A percentile compares a stretch with the other conserved stretches of the same genome.
Conservation (phyloP, 2,329 filamentous ascomycete species). For the Colletotrichum noveboracense region DNA sequence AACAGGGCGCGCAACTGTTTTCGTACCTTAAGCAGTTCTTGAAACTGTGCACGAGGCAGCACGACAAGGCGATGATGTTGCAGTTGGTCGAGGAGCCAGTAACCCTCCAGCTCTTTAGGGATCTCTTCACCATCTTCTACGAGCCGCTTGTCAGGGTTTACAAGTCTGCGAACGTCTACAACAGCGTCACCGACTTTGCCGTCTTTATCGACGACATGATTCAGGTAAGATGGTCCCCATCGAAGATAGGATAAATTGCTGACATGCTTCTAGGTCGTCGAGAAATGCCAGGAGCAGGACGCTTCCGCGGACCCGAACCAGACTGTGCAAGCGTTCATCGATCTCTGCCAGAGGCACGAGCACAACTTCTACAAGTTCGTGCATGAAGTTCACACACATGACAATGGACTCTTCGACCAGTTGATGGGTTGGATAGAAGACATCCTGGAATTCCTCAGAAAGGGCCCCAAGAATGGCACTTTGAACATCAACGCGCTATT, state of each 20-base stretch:
- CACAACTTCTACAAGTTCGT: conserved; percentile 99
- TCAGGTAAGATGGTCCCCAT: conserved; percentile 53
- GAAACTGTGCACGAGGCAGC: conserved; percentile 87
- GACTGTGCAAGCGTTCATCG: conserved; percentile 97
- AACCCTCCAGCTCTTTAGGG: conserved; percentile 94
- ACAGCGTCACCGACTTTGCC: conserved; percentile 95
- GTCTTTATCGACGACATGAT: conserved; percentile 94
- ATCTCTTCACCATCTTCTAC: conserved; percentile 98
- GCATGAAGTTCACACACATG: conserved; percentile 95
- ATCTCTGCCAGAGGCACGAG: conserved; percentile 92
- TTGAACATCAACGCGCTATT: conserved; percentile 95
- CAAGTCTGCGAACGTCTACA: conserved; percentile 98
- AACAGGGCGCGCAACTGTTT: conserved; percentile 88
- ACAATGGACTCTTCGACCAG: conserved; percentile 94
- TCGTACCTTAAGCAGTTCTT: conserved; percentile 93
- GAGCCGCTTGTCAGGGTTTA: conserved; percentile 96
- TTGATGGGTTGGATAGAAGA: conserved; percentile 98
- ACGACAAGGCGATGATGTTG: conserved; percentile 98
- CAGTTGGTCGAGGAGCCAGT: conserved; percentile 94
- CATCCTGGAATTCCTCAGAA: conserved; percentile 89
- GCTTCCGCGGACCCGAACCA: conserved; percentile 96
- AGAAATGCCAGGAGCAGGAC: conserved; percentile 73
- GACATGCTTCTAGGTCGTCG: conserved; percentile 55
- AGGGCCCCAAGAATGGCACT: conserved; percentile 84
- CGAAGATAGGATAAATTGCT: background rate